phyloP scores from a whole-genome alignment of 2,329 filamentous ascomycete species.

The Mariannaea sp. region DNA sequence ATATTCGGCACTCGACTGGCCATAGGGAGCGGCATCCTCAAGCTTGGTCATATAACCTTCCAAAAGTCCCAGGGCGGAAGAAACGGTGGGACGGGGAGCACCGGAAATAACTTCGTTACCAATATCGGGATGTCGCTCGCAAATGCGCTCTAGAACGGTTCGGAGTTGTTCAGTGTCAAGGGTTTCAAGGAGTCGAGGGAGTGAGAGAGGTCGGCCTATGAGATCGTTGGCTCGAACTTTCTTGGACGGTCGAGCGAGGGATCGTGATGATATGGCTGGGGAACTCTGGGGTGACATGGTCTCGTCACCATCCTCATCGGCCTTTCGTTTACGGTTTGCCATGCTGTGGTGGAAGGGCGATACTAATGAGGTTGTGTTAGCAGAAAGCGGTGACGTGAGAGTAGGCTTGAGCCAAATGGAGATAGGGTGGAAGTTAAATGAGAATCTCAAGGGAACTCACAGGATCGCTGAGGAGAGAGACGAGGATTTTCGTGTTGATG shows the following conservation, averaged over 20 bases:
- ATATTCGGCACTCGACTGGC: slow-evolving; percentile 86
- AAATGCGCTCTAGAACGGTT: slow-evolving; percentile 85
- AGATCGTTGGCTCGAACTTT: slow-evolving; percentile 69
- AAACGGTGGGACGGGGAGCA: slow-evolving; percentile 85
- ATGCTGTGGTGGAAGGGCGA: slow-evolving; percentile 59
- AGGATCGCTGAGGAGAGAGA: slow-evolving; percentile 58
- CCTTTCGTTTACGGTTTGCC: slow-evolving; percentile 80
- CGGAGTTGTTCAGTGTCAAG: slow-evolving; percentile 85
- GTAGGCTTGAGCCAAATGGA: not conserved
- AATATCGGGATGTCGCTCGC: slow-evolving; percentile 85
- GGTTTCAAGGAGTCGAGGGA: slow-evolving; percentile 86
- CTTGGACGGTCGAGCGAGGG: slow-evolving; percentile 69
- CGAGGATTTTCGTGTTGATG: slow-evolving; percentile 62
- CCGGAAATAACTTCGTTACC: slow-evolving; percentile 81
- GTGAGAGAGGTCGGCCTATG: slow-evolving; percentile 57
- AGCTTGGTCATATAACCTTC: slow-evolving; percentile 80
- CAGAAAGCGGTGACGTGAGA: slow-evolving; percentile 14
- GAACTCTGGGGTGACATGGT: slow-evolving; percentile 85
- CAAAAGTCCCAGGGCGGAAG: slow-evolving; percentile 79
- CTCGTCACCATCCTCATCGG: slow-evolving; percentile 80
- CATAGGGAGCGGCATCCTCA: slow-evolving; percentile 81
- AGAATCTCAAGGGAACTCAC: slow-evolving; percentile 48
- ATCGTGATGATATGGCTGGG: slow-evolving; percentile 72
- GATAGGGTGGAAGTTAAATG: not conserved
- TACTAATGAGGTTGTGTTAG: slow-evolving; percentile 39